Percentiles rank a stretch among this genome's conserved stretches.
These are phyloP conservation scores for Aspergillus udagawae DNA, from an alignment of 2,329 filamentous ascomycete species.

Conservation along the genomic window DNA sequence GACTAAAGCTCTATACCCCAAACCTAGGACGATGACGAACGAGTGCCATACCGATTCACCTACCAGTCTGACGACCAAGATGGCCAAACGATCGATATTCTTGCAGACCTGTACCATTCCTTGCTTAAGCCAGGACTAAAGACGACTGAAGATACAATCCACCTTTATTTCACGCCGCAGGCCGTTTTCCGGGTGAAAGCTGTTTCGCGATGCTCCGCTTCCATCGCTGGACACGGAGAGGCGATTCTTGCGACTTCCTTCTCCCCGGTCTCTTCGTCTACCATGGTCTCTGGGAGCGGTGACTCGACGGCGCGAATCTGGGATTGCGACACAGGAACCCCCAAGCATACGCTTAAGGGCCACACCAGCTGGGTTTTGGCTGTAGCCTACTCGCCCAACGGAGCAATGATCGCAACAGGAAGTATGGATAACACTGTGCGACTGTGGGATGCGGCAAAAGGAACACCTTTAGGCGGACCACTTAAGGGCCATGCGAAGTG, in stretches of 20 bases:
- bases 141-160: conserved; percentile 59
- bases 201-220: conserved; percentile 82
- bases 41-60: conserved; percentile 64
- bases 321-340: conserved; percentile 92
- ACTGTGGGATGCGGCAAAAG: conserved; percentile 81
- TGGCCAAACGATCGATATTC: conserved; percentile 42
- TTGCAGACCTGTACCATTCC: conserved; percentile 48
- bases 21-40: conserved; percentile 53
- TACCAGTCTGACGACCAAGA: conserved; percentile 44
- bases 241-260: conserved; percentile 84
- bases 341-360: conserved; percentile 77
- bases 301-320: conserved; percentile 89
- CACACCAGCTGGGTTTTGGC: conserved; percentile 88
- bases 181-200: conserved; percentile 91
- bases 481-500: conserved; percentile 86
- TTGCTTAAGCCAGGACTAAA: conserved; percentile 49
- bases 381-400: conserved; percentile 83
- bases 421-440: conserved; percentile 91
- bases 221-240: conserved; percentile 86
- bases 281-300: conserved; percentile 82
- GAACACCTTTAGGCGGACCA: conserved; percentile 65
- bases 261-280: conserved; percentile 70
- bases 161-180: conserved; percentile 70
- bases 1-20: not conserved
- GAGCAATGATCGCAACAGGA: conserved; percentile 75